phyloP scores from a whole-genome alignment of 495 filamentous ascomycete species.

The Xylaria grammica region DNA sequence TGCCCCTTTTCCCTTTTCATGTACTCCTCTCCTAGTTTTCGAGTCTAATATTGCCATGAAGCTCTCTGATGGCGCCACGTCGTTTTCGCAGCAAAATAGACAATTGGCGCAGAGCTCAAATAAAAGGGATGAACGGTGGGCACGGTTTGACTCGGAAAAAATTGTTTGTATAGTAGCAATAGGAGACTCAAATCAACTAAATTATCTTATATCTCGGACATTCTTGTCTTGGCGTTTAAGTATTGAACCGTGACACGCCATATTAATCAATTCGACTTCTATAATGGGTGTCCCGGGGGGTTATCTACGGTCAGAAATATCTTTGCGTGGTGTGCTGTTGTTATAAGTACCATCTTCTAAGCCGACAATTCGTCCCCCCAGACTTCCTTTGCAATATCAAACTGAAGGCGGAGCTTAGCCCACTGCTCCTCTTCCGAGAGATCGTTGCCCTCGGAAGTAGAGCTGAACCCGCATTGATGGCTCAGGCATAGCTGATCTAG shows the following conservation, averaged over 20 bases:
- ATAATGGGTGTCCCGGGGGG: neutral
- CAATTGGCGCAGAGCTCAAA: conserved; percentile 11
- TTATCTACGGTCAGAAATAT: neutral
- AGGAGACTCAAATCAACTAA: neutral
- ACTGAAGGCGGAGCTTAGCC: conserved; percentile 51
- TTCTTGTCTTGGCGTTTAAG: neutral
- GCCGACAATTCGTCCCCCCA: conserved; percentile 51
- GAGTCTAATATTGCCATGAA: neutral
- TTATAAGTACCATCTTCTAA: conserved; percentile 25
- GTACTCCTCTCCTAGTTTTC: neutral
- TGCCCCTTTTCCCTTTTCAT: neutral
- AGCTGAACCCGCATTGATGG: conserved; percentile 73
- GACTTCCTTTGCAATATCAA: conserved; percentile 55
- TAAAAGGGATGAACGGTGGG: conserved; percentile 9
- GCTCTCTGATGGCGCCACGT: conserved; percentile 6
- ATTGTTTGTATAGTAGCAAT: conserved; percentile 20
- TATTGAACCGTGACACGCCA: neutral
- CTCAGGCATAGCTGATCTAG: conserved; percentile 67
- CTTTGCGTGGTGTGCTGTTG: neutral
- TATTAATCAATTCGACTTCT: neutral
- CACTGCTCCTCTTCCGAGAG: conserved; percentile 65
- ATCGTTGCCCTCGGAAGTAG: conserved; percentile 66
- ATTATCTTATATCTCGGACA: neutral
- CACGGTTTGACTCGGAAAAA: neutral
- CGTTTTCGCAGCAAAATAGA: conserved; percentile 13